phyloP scores from a whole-genome alignment of 148 eudicot species.

The Salicornia ramosissima region DNA sequence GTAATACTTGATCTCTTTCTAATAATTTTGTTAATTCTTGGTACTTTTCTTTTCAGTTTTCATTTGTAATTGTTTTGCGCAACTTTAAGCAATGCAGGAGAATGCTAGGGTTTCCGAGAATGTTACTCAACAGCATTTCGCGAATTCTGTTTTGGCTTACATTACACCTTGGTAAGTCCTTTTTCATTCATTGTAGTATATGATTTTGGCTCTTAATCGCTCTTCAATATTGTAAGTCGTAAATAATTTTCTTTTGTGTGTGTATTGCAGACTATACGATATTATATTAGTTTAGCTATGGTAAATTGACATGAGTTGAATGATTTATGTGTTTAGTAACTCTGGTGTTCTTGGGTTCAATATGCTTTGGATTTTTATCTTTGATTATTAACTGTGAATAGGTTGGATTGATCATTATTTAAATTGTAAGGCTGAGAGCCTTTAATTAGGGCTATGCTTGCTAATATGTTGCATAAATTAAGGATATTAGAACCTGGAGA shows the following conservation, averaged over 20 bases:
- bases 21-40: background rate
- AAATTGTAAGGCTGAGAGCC: background rate
- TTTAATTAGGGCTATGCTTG: background rate
- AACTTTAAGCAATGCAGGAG: constrained; percentile 51
- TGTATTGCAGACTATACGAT: background rate
- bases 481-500: background rate
- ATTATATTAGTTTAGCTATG: background rate
- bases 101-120: constrained; percentile 59
- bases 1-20: constrained; percentile 26
- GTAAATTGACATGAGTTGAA: background rate
- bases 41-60: background rate
- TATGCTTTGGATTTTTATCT: background rate
- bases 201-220: background rate
- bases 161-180: constrained; percentile 78
- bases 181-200: background rate
- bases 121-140: constrained; percentile 44
- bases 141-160: constrained; percentile 72
- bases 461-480: background rate
- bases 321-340: background rate
- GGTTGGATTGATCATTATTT: background rate
- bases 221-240: background rate
- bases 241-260: background rate
- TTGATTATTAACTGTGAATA: background rate
- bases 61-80: background rate
- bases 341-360: background rate